phyloP scores from a whole-genome alignment of 352 stramenopile genomes.

The Aphanomyces euteiches region DNA sequence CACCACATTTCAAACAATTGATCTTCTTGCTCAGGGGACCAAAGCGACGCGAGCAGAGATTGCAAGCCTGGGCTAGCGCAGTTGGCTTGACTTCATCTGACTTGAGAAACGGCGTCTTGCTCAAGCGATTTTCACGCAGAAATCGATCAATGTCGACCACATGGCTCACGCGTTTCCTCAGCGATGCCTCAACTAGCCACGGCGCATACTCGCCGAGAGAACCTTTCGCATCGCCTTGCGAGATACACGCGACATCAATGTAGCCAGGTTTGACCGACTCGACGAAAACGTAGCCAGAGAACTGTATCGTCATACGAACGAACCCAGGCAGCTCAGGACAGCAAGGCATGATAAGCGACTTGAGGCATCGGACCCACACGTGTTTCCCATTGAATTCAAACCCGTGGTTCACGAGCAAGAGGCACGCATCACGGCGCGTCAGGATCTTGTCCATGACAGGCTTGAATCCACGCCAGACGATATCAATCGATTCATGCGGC shows the following conservation, averaged over 20 bases:
- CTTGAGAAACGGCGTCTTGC: not conserved
- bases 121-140: not conserved
- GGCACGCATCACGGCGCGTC: not conserved
- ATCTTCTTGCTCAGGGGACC: not conserved
- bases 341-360: not conserved
- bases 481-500: not conserved
- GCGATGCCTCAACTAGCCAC: not conserved
- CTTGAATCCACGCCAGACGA: not conserved
- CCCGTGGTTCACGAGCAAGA: not conserved
- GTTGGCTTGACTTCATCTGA: not conserved
- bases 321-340: not conserved
- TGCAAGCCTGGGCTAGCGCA: not conserved
- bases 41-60: not conserved
- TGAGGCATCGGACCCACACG: not conserved
- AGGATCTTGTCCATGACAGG: not conserved
- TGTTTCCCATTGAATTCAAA: not conserved
- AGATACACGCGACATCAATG: not conserved
- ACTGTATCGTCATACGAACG: not conserved
- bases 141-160: not conserved
- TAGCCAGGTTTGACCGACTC: not conserved
- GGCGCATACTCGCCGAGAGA: not conserved
- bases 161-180: not conserved
- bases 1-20: slow-evolving; percentile 2
- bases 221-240: not conserved
- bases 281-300: not conserved